These are phyloP conservation scores for Fusarium oligoseptatum DNA, from an alignment of 2,329 filamentous ascomycete genomes.

Conservation along the genomic window DNA sequence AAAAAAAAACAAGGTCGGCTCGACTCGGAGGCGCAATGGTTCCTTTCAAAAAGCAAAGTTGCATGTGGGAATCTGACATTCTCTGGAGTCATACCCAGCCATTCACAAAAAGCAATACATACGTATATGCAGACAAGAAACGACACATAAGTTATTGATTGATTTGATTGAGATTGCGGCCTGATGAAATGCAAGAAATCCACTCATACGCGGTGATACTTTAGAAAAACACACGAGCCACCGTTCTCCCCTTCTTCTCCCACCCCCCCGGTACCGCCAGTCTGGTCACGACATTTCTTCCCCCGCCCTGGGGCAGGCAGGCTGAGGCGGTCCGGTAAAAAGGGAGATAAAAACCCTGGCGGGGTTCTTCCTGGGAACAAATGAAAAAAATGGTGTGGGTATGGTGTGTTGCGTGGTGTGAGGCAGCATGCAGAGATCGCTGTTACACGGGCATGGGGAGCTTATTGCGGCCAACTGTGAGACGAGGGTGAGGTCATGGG, in stretches of 20 bases:
- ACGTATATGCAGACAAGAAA: constrained; percentile 5
- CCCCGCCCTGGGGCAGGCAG: not conserved
- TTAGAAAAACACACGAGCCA: not conserved
- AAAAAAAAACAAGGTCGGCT: not conserved
- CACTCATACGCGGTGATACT: not conserved
- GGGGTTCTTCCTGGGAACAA: not conserved
- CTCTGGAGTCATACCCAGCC: not conserved
- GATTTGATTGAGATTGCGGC: not conserved
- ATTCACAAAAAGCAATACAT: constrained; percentile 3
- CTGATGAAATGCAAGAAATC: not conserved
- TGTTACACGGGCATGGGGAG: constrained; percentile 2
- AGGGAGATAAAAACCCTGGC: not conserved
- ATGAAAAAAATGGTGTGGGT: constrained; percentile 14
- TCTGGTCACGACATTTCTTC: not conserved
- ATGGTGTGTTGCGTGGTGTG: constrained; percentile 29
- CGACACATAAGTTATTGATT: not conserved
- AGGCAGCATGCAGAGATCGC: constrained; percentile 9
- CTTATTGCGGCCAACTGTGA: not conserved
- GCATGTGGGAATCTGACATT: not conserved
- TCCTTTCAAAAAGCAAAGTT: not conserved
- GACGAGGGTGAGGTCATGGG: constrained; percentile 2
- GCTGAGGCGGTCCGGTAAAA: not conserved
- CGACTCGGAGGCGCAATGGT: not conserved
- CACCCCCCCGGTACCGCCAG: not conserved
- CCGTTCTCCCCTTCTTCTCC: not conserved